Base-by-base conservation (phyloP, 331 rosid species). In the Telfairia occidentalis region DNA sequence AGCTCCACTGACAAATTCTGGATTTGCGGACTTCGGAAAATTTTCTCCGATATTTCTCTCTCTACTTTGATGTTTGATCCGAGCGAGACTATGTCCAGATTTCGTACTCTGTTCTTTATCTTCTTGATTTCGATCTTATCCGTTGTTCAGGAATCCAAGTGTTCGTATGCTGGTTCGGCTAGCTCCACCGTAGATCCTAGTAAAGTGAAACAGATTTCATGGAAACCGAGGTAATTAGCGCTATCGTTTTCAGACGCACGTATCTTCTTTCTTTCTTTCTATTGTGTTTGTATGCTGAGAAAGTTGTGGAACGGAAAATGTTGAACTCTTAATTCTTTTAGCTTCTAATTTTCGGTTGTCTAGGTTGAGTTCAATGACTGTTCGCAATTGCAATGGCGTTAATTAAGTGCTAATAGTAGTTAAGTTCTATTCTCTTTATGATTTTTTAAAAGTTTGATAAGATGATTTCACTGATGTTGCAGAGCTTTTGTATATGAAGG, bases 401-500 rank as follows among this genome's bases (percentile, higher is more conserved):
- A 26, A 24, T 13, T 26, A 10, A 11, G 64, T 57, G 64, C 64
- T 66, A 34, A 69, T 34, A 10, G 32, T 38, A 65, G 2, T 58
- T 13, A 12, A 58, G 64, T 30, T 2, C 13, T 58, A n/a, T 59
- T 29, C 42, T 26, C 13, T 52, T 21, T 53, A 19, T 9, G 24
- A 9, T 43, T 43, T 16, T 24, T 2, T 43, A 5, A 34, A 73
- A 42, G 76, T 18, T 61, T 54, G 18, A 21, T 65, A 0, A 30
- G 16, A 60, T 42, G 80, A 64, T 66, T 71, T 45, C 42, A 48
- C 69, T 69, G 48, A 46, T 82, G 63, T 82, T 86, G 83, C 93
- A 95, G 99, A 85, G 97, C 99, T 78, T 95, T 90, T 78, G 93
- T 95, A 23, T 95, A 90, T 73, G 76, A 92, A 85, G 92, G 90